Evolutionary conservation across 148 eudicot genomes (phyloP).

Genomic region (Persicaria tinctoria): DNA sequence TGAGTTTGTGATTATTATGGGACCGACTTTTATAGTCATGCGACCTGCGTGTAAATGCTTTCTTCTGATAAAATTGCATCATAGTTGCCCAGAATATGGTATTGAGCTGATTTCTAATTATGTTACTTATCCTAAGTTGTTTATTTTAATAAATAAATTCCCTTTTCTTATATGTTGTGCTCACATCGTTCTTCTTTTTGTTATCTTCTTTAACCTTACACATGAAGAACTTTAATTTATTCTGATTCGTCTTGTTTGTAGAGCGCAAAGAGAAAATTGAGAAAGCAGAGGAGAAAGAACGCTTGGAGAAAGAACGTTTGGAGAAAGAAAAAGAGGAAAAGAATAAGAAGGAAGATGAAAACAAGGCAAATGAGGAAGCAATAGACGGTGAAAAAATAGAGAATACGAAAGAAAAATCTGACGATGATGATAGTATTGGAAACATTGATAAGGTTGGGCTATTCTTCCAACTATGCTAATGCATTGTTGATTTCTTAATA

Average conservation of each 20-base stretch:
- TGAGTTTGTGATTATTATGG: neutral
- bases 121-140: neutral
- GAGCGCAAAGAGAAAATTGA: conserved; percentile 81
- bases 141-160: neutral
- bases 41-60: neutral
- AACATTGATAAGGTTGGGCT: conserved; percentile 17
- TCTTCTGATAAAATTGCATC: neutral
- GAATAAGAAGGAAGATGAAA: conserved; percentile 26
- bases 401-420: conserved; percentile 25
- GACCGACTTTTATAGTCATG: neutral
- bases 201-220: neutral
- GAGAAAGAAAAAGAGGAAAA: conserved; percentile 51
- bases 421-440: conserved; percentile 35
- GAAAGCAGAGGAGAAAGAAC: conserved; percentile 84
- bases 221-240: neutral
- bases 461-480: neutral
- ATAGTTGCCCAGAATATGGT: neutral
- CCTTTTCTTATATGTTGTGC: neutral
- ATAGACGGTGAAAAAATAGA: conserved; percentile 19
- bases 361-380: conserved; percentile 17
- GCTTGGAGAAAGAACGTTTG: conserved; percentile 54
- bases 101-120: neutral
- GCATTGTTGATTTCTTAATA: neutral
- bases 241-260: conserved; percentile 21
- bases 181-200: neutral